Conservation (phyloP, 2,329 filamentous ascomycete species). For the Ceratocystis huliohia region DNA sequence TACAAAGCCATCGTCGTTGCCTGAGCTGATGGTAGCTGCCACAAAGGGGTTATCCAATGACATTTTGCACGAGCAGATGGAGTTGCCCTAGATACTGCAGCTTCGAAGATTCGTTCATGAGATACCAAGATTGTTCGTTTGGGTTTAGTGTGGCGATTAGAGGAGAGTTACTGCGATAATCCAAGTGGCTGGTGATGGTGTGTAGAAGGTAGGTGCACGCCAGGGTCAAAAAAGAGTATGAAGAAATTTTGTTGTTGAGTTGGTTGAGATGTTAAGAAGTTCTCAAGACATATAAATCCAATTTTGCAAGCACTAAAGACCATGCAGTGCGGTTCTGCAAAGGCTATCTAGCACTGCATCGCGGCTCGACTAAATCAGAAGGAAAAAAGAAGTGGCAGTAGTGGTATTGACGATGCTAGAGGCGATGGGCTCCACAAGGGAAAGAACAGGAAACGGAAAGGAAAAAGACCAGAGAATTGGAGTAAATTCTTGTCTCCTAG, state of each 20-base stretch:
- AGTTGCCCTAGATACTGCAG: not conserved
- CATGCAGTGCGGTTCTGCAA: conserved; percentile 1
- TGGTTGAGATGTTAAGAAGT: not conserved
- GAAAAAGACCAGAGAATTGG: not conserved
- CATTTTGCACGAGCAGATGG: conserved; percentile 27
- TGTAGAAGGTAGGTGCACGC: not conserved
- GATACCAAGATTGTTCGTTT: not conserved
- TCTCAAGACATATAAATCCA: no score
- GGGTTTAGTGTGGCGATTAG: not conserved
- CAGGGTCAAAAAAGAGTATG: not conserved
- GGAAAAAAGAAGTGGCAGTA: not conserved
- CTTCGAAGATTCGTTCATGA: not conserved
- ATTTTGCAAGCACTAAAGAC: not conserved
- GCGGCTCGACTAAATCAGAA: not conserved
- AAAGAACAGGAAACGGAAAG: not conserved
- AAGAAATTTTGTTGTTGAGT: not conserved
- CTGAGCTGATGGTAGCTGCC: conserved; percentile 35
- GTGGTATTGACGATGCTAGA: not conserved
- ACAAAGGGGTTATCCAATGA: conserved; percentile 33
- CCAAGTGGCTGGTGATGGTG: conserved; percentile 2
- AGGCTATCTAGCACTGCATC: conserved; percentile 1
- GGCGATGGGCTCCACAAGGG: not conserved
- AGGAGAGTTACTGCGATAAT: not conserved
- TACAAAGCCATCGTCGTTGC: conserved; percentile 35
- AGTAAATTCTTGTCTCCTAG: not conserved